Conservation (phyloP, 805 yeast species). For the Barnettozyma populi region DNA sequence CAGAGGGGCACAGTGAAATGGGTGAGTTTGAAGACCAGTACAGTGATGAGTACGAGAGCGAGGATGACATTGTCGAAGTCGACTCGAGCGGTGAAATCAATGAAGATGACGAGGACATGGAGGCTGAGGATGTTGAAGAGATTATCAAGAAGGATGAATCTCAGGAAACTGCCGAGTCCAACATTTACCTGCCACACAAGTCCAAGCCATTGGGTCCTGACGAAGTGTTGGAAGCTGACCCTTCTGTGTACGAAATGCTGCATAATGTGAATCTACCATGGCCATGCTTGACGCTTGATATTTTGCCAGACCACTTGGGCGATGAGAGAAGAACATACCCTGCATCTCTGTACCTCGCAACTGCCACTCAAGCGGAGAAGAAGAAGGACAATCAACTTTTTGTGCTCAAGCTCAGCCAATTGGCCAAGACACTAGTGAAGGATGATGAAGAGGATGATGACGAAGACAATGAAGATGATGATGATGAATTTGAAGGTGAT, state of each 20-base stretch:
- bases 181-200: slow-evolving; percentile 79
- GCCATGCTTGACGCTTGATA: slow-evolving; percentile 93
- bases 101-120: slow-evolving; percentile 32
- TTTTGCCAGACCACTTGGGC: slow-evolving; percentile 83
- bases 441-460: slow-evolving; percentile 76
- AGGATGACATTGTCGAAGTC: slow-evolving; percentile 79
- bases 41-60: slow-evolving; percentile 91
- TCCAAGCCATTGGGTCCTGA: slow-evolving; percentile 90
- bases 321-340: slow-evolving; percentile 87
- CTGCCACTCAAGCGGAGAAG: slow-evolving; percentile 90
- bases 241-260: slow-evolving; percentile 91
- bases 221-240: slow-evolving; percentile 95
- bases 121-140: slow-evolving; percentile 29
- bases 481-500: slow-evolving; percentile 65
- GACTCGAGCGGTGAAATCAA: slow-evolving; percentile 54
- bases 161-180: slow-evolving; percentile 35
- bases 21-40: slow-evolving; percentile 86
- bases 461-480: slow-evolving; percentile 68
- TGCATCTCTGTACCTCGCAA: slow-evolving; percentile 75
- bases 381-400: slow-evolving; percentile 85
- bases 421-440: slow-evolving; percentile 80
- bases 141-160: slow-evolving; percentile 32
- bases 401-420: slow-evolving; percentile 74
- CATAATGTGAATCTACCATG: slow-evolving; percentile 92
- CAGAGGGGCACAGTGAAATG: slow-evolving; percentile 44